Evolutionary conservation across 257 asterid species (phyloP).

Genomic region (Penstemon davidsonii): DNA sequence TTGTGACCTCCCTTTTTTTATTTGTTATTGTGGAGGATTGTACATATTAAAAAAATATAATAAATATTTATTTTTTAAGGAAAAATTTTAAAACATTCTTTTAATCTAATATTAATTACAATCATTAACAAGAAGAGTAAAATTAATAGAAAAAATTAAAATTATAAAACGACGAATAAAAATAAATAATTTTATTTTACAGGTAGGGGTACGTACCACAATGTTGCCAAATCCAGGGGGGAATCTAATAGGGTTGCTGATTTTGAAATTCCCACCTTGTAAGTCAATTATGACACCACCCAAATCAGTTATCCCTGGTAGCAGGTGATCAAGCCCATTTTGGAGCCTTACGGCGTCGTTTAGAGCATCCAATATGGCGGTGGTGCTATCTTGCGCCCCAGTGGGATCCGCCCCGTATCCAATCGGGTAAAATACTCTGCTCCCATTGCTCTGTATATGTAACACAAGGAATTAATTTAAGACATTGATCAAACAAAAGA

Average conservation of each 20-base stretch:
- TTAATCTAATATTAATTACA: too few species aligned
- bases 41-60: too few species aligned
- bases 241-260: slow-evolving; percentile 46
- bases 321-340: slow-evolving; percentile 32
- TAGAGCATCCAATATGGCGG: slow-evolving; percentile 46
- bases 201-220: slow-evolving; percentile 38
- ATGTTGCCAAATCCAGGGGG: slow-evolving; percentile 56
- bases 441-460: slow-evolving; percentile 38
- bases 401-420: slow-evolving; percentile 70
- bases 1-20: too few species aligned
- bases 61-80: too few species aligned
- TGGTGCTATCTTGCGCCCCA: slow-evolving; percentile 49
- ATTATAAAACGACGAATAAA: too few species aligned
- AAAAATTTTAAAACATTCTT: too few species aligned
- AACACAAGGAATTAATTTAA: not conserved
- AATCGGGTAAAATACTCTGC: slow-evolving; percentile 56
- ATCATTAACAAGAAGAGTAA: too few species aligned
- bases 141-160: too few species aligned
- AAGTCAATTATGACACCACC: slow-evolving; percentile 60
- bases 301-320: slow-evolving; percentile 58
- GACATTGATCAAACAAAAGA: not conserved
- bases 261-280: slow-evolving; percentile 56
- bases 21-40: too few species aligned
- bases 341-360: slow-evolving; percentile 39
- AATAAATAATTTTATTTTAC: too few species aligned